A percentile compares a stretch with the other conserved stretches of the same genome.
Evolutionary conservation across 257 asterid species (phyloP).

Genomic region (Scutellaria galericulata): DNA sequence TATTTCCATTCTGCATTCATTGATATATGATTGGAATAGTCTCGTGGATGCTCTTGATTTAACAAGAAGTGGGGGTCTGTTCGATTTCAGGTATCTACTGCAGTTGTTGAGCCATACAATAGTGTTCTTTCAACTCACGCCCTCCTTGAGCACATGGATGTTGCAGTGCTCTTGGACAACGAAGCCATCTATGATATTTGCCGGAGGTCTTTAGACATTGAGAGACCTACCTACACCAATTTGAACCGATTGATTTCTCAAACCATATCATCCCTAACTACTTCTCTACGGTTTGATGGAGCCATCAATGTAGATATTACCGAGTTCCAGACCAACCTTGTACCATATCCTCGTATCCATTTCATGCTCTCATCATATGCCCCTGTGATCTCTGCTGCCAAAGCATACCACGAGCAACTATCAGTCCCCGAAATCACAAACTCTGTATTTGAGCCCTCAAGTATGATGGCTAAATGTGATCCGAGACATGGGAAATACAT

Average conservation of each 20-base stretch:
- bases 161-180: conserved; percentile 79
- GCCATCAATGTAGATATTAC: conserved; percentile 89
- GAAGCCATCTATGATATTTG: conserved; percentile 95
- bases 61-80: conserved; percentile 8
- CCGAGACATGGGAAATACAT: conserved; percentile 94
- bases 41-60: conserved; percentile 10
- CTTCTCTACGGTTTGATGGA: conserved; percentile 91
- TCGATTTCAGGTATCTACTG: conserved; percentile 80
- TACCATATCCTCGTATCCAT: conserved; percentile 92
- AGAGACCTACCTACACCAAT: conserved; percentile 90
- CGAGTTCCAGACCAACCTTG: conserved; percentile 94
- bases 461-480: conserved; percentile 97
- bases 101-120: conserved; percentile 97
- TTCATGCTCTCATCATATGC: conserved; percentile 98
- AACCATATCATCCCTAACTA: conserved; percentile 81
- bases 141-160: conserved; percentile 92
- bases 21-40: not conserved
- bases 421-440: conserved; percentile 91
- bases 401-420: conserved; percentile 88
- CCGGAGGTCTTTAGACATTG: conserved; percentile 82
- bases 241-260: conserved; percentile 87
- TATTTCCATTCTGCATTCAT: not conserved
- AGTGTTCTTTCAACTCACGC: conserved; percentile 92
- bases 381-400: conserved; percentile 88
- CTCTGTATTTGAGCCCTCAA: conserved; percentile 88